Conservation (phyloP, 495 filamentous ascomycete species). For the Stereocaulon alpinum region DNA sequence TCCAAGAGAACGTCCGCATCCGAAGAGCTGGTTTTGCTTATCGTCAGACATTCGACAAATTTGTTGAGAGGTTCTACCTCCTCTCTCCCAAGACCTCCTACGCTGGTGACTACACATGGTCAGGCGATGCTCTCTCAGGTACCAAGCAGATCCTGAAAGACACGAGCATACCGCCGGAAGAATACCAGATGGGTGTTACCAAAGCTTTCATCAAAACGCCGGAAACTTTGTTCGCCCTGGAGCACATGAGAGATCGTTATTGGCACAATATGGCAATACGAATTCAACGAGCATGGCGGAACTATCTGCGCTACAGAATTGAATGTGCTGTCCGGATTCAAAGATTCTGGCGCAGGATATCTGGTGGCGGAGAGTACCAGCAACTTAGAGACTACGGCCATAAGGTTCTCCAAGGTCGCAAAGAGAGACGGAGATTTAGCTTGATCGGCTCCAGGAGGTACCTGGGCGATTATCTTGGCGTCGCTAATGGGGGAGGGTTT, state of each 20-base stretch:
- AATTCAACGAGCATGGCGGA: slow-evolving; percentile 95
- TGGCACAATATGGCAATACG: slow-evolving; percentile 99
- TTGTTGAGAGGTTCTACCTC: slow-evolving; percentile 94
- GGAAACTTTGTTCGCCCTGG: slow-evolving; percentile 91
- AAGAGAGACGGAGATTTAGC: slow-evolving; percentile 85
- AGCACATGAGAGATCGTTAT: slow-evolving; percentile 94
- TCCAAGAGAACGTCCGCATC: slow-evolving; percentile 98
- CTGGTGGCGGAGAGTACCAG: slow-evolving; percentile 75
- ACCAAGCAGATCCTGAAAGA: slow-evolving; percentile 94
- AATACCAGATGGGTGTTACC: slow-evolving; percentile 93
- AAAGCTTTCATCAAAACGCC: slow-evolving; percentile 99
- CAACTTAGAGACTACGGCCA: slow-evolving; percentile 87
- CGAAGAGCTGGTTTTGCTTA: slow-evolving; percentile 94
- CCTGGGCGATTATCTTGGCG: slow-evolving; percentile 88
- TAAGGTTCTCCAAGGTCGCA: slow-evolving; percentile 66
- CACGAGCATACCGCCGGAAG: slow-evolving; percentile 84
- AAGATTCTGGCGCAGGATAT: slow-evolving; percentile 86
- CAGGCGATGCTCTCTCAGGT: slow-evolving; percentile 71
- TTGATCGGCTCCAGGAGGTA: slow-evolving; percentile 84
- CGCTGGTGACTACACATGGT: slow-evolving; percentile 95
- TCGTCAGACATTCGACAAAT: slow-evolving; percentile 96
- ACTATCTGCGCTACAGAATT: slow-evolving; percentile 82
- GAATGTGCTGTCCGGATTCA: slow-evolving; percentile 93
- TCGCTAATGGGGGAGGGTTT: slow-evolving; percentile 67
- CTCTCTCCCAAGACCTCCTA: slow-evolving; percentile 91